Conservation (phyloP, 225 moss, liverwort and hornwort species). For the Neckera pumila region DNA sequence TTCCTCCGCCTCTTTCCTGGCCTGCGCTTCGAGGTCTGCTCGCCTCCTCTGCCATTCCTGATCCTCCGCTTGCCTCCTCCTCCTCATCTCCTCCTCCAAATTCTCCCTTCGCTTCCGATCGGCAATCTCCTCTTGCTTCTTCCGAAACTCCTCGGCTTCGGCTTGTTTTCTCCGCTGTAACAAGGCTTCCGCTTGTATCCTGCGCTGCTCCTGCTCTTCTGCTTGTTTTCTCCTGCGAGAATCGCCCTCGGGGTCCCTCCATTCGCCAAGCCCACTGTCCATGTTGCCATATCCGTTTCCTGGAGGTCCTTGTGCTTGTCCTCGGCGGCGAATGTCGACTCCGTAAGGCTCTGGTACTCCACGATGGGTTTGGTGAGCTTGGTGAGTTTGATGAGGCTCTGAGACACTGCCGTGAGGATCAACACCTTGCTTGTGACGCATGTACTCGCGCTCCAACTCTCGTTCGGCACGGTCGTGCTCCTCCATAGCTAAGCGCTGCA, state of each 20-base stretch:
- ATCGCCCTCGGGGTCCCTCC: constrained; percentile 9
- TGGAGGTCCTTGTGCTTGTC: background rate
- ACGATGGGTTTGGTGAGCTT: background rate
- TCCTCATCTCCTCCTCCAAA: constrained; percentile 16
- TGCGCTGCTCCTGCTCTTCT: constrained; percentile 18
- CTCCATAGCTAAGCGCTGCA: constrained; percentile 54
- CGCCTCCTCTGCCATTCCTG: constrained; percentile 26
- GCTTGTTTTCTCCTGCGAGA: constrained; percentile 19
- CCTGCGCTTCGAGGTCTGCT: constrained; percentile 35
- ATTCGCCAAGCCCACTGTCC: background rate
- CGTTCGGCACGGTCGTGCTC: constrained; percentile 69
- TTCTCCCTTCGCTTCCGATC: constrained; percentile 49
- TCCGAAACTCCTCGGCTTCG: constrained; percentile 14
- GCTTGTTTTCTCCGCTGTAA: background rate
- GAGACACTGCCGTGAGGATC: background rate
- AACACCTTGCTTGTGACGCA: constrained; percentile 5
- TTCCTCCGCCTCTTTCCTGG: constrained; percentile 22
- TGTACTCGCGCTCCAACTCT: constrained; percentile 70
- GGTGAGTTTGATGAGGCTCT: background rate
- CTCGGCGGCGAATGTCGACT: constrained; percentile 12
- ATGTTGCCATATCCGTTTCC: constrained; percentile 12
- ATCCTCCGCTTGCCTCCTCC: constrained; percentile 38
- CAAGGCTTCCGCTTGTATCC: constrained; percentile 24
- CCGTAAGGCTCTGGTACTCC: background rate
- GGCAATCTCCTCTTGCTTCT: constrained; percentile 15